Conservation (phyloP, 2,329 filamentous ascomycete genomes). For the Sclerotinia spermophila region DNA sequence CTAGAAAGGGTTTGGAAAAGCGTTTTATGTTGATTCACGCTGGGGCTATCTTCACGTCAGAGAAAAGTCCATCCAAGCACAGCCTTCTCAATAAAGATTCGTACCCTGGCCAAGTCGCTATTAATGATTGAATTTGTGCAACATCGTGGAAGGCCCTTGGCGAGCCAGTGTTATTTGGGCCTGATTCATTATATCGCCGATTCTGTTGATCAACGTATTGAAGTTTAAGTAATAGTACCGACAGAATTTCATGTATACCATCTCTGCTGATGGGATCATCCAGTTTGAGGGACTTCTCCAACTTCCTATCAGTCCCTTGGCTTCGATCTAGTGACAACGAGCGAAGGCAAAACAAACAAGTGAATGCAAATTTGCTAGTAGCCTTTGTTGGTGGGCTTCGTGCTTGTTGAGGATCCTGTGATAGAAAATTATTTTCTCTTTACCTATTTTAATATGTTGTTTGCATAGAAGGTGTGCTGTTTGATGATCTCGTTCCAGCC, state of each 20-base stretch:
- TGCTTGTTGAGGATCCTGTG: not conserved
- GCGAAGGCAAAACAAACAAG: not conserved
- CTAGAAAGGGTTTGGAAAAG: not conserved
- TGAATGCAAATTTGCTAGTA: not conserved
- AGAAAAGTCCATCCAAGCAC: not conserved
- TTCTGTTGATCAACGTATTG: not conserved
- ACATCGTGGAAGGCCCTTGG: not conserved
- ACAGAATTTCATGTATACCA: not conserved
- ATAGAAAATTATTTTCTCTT: not conserved
- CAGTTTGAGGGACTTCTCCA: not conserved
- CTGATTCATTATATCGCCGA: not conserved
- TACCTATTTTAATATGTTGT: not conserved
- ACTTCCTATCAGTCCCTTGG: not conserved
- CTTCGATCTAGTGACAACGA: not conserved
- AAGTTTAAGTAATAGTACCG: not conserved
- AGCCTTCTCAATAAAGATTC: not conserved
- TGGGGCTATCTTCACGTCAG: accelerated
- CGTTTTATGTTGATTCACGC: not conserved
- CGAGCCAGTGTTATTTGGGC: not conserved
- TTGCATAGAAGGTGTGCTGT: not conserved
- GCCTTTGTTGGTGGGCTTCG: not conserved
- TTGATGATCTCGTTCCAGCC: not conserved
- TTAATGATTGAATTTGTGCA: not conserved
- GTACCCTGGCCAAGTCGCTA: not conserved
- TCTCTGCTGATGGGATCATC: not conserved